Percentiles rank a stretch among this genome's conserved stretches.
These are phyloP conservation scores for Combretum micranthum DNA, from an alignment of 345 rosid species.

Conservation along the genomic window DNA sequence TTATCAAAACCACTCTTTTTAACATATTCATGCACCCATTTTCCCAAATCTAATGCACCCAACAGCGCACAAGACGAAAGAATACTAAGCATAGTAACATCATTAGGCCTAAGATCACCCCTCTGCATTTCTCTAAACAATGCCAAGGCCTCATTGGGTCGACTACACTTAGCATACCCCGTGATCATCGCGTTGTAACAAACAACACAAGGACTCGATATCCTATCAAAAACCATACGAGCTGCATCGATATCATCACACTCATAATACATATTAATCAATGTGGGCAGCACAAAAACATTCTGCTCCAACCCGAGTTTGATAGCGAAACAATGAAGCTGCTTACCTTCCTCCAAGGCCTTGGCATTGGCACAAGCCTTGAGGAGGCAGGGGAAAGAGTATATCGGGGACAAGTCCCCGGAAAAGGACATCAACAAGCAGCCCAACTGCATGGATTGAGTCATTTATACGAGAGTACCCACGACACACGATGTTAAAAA, in stretches of 20 bases:
- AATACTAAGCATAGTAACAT: slow-evolving; percentile 66
- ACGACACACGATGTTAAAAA: slow-evolving; percentile 60
- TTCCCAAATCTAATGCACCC: slow-evolving; percentile 78
- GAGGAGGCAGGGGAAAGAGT: slow-evolving; percentile 65
- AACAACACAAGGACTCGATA: slow-evolving; percentile 56
- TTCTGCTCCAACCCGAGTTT: slow-evolving; percentile 49
- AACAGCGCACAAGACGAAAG: slow-evolving; percentile 77
- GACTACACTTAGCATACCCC: slow-evolving; percentile 54
- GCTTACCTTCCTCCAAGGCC: slow-evolving; percentile 57
- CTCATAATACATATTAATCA: slow-evolving; percentile 62
- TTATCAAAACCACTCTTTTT: slow-evolving; percentile 39
- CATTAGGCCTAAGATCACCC: slow-evolving; percentile 48
- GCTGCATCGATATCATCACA: slow-evolving; percentile 61
- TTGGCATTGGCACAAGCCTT: slow-evolving; percentile 44
- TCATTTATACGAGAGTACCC: slow-evolving; percentile 47
- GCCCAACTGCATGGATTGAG: slow-evolving; percentile 32
- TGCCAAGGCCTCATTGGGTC: slow-evolving; percentile 67
- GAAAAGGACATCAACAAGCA: slow-evolving; percentile 38
- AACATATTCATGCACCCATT: slow-evolving; percentile 74
- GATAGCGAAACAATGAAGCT: slow-evolving; percentile 39
- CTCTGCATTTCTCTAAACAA: slow-evolving; percentile 68
- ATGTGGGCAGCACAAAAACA: slow-evolving; percentile 52
- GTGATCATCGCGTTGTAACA: slow-evolving; percentile 71
- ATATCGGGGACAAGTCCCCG: slow-evolving; percentile 43
- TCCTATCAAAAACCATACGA: slow-evolving; percentile 45